These are phyloP conservation scores for Globisporangium nagaii DNA, from an alignment of 352 stramenopile genomes.

Conservation along the genomic window DNA sequence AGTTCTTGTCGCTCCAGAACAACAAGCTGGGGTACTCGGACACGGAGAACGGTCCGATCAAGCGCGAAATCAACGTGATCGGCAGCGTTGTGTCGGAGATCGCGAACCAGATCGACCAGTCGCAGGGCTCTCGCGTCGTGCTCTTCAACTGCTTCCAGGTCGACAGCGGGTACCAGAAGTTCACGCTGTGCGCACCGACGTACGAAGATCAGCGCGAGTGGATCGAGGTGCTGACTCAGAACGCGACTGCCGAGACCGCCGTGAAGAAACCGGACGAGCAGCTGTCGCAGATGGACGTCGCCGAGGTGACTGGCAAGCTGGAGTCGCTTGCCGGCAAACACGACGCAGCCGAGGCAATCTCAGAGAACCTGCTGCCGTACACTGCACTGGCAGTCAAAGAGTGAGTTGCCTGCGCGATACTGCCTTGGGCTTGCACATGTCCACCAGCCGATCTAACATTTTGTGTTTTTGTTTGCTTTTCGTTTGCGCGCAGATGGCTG, in stretches of 20 bases:
- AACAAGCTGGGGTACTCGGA: constrained; percentile 84
- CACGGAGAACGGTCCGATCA: constrained; percentile 74
- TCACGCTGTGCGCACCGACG: constrained; percentile 74
- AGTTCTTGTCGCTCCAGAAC: constrained; percentile 84
- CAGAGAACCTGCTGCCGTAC: constrained; percentile 68
- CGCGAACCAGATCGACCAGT: constrained; percentile 85
- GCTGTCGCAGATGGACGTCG: constrained; percentile 63
- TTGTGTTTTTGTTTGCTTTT: neutral
- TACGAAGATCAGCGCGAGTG: constrained; percentile 87
- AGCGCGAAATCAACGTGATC: constrained; percentile 87
- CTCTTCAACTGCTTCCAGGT: constrained; percentile 86
- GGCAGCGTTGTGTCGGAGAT: constrained; percentile 74
- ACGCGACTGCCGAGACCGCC: constrained; percentile 75
- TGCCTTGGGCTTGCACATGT: too few relatives aligned
- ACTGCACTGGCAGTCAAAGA: constrained; percentile 83
- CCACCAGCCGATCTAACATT: too few relatives aligned
- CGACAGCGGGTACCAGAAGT: constrained; percentile 79
- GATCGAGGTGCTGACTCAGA: constrained; percentile 85
- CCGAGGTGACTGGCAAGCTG: constrained; percentile 71
- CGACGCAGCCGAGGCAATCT: constrained; percentile 55
- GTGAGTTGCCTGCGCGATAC: constrained; percentile 32
- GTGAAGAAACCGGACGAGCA: constrained; percentile 72
- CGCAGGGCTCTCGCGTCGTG: constrained; percentile 76
- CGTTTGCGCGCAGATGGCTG: constrained; percentile 52
- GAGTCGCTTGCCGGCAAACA: constrained; percentile 80